Conservation (phyloP, 495 filamentous ascomycete genomes). For the Neurospora sp. region DNA sequence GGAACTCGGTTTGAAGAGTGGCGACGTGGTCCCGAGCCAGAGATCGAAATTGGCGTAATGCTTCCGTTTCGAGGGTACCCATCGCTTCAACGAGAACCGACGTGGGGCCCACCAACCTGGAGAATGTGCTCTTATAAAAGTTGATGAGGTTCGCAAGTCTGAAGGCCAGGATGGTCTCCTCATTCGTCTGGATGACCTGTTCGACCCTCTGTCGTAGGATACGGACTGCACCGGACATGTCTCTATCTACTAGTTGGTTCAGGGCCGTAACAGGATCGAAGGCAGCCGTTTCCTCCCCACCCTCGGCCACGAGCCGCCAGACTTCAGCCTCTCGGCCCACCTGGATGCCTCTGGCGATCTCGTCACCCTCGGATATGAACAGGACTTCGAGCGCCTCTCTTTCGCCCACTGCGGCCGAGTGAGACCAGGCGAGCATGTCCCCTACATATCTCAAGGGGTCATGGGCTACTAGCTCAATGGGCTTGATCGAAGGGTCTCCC, state of each 20-base stretch:
- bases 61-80: conserved; percentile 56
- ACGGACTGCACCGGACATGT: conserved; percentile 67
- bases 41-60: conserved; percentile 70
- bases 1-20: conserved; percentile 58
- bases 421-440: conserved; percentile 96
- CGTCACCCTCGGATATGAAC: conserved; percentile 86
- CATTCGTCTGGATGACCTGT: conserved; percentile 84
- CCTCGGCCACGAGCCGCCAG: conserved; percentile 57
- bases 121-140: conserved; percentile 83
- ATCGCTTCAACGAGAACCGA: conserved; percentile 64
- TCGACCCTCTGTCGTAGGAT: conserved; percentile 75
- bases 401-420: conserved; percentile 89
- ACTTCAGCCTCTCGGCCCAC: conserved; percentile 79
- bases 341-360: conserved; percentile 76
- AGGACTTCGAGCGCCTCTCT: conserved; percentile 84
- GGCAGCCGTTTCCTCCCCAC: conserved; percentile 39
- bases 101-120: conserved; percentile 59
- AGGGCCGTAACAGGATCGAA: conserved; percentile 81
- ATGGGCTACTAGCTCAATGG: conserved; percentile 89
- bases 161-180: conserved; percentile 80
- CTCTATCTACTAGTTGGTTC: conserved; percentile 78
- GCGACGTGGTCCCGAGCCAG: conserved; percentile 69
- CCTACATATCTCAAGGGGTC: conserved; percentile 89
- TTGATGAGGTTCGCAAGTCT: conserved; percentile 77
- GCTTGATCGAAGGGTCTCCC: conserved; percentile 54